Conservation (phyloP, 2,329 filamentous ascomycete genomes). For the Monosporascus sp. region DNA sequence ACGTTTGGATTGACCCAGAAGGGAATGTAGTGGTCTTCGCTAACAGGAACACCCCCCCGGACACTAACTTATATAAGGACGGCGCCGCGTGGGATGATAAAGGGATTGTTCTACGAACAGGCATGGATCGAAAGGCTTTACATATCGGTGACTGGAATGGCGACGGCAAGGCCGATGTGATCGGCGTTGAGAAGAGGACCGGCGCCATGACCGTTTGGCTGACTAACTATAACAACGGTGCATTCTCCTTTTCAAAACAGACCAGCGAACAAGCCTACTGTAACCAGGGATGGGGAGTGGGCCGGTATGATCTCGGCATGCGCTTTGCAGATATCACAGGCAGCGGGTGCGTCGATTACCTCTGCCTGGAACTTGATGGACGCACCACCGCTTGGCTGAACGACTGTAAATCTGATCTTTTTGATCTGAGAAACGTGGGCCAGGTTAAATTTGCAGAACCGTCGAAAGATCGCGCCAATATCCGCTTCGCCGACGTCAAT, state of each 20-base stretch:
- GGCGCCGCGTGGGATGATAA: no score
- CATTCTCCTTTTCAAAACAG: no score
- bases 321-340: neutral
- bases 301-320: no score
- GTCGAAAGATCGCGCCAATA: constrained; percentile 1
- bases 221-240: neutral
- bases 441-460: constrained; percentile 3
- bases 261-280: no score
- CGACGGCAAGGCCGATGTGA: constrained; percentile 3
- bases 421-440: neutral
- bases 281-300: no score
- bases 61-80: no score
- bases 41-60: no score
- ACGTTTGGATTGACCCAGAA: neutral
- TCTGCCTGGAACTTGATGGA: constrained; percentile 3
- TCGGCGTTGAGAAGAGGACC: neutral
- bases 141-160: neutral
- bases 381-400: neutral
- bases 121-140: no score
- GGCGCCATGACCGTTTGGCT: neutral
- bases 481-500: neutral
- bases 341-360: neutral
- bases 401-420: neutral
- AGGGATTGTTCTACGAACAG: no score
- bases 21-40: neutral